Conservation (phyloP, 345 rosid species). For the Nephelium lappaceum region DNA sequence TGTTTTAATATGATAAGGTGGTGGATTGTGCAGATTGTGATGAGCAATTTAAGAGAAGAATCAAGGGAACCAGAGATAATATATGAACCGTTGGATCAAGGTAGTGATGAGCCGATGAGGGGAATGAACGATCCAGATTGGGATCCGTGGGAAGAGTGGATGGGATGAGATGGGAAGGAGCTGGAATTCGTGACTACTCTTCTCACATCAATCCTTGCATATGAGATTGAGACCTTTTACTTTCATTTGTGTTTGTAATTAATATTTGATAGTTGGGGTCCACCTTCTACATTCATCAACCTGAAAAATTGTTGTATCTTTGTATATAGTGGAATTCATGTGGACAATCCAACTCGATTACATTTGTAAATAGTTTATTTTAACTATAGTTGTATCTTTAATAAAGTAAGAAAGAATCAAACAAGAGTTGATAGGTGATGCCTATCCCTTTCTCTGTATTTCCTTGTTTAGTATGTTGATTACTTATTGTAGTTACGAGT, state of each 20-base stretch:
- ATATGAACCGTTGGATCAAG: slow-evolving; percentile 42
- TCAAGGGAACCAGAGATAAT: slow-evolving; percentile 29
- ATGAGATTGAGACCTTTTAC: slow-evolving; percentile 21
- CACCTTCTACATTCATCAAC: too few species aligned
- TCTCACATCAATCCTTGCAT: slow-evolving; percentile 85
- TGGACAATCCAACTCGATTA: too few species aligned
- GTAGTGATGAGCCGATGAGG: slow-evolving; percentile 45
- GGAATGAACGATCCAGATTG: slow-evolving; percentile 71
- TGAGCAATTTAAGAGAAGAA: slow-evolving; percentile 60
- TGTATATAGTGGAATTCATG: too few species aligned
- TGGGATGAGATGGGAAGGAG: slow-evolving; percentile 99
- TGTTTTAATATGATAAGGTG: not conserved
- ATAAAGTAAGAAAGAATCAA: too few species aligned
- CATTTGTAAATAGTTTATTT: too few species aligned
- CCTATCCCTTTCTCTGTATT: too few species aligned
- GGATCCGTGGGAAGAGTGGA: slow-evolving; percentile 96
- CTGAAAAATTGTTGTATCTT: not conserved
- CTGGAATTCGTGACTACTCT: slow-evolving; percentile 77
- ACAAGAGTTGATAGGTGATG: too few species aligned
- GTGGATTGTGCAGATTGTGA: slow-evolving; percentile 56
- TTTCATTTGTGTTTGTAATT: not conserved
- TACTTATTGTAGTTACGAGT: too few species aligned
- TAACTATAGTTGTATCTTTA: too few species aligned
- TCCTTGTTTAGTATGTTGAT: too few species aligned
- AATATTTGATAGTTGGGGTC: not conserved